phyloP scores from a whole-genome alignment of 345 rosid genomes.

The Carallia brachiata region DNA sequence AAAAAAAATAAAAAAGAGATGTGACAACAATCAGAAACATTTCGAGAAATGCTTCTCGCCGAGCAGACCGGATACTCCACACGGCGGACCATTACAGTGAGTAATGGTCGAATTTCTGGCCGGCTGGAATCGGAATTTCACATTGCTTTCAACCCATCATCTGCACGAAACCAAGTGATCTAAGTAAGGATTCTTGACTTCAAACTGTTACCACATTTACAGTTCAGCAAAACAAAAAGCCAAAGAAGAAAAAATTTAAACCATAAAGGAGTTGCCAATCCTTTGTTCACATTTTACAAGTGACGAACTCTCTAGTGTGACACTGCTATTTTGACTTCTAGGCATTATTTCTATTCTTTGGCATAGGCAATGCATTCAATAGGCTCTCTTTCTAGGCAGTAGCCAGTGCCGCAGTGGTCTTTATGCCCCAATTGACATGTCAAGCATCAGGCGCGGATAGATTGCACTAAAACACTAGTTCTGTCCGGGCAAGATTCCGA shows the following conservation, averaged over 20 bases:
- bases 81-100: not conserved
- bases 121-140: too few species aligned
- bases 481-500: not conserved
- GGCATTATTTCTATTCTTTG: too few species aligned
- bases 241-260: too few species aligned
- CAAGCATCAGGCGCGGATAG: not conserved
- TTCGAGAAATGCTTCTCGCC: not conserved
- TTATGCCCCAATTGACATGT: too few species aligned
- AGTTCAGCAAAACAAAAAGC: not conserved
- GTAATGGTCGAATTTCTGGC: not conserved
- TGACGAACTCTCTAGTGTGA: too few species aligned
- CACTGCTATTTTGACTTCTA: too few species aligned
- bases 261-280: too few species aligned
- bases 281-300: too few species aligned
- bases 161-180: conserved; percentile 3
- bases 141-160: conserved; percentile 17
- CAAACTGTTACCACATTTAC: not conserved
- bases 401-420: too few species aligned
- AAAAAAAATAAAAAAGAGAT: not conserved
- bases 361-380: not conserved
- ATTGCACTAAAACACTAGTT: not conserved
- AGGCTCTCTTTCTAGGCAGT: not conserved
- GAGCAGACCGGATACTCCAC: not conserved
- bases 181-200: not conserved
- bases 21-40: not conserved